These are phyloP conservation scores for Dipodascus geniculatus DNA, from an alignment of 805 yeast species.

Conservation along the genomic window DNA sequence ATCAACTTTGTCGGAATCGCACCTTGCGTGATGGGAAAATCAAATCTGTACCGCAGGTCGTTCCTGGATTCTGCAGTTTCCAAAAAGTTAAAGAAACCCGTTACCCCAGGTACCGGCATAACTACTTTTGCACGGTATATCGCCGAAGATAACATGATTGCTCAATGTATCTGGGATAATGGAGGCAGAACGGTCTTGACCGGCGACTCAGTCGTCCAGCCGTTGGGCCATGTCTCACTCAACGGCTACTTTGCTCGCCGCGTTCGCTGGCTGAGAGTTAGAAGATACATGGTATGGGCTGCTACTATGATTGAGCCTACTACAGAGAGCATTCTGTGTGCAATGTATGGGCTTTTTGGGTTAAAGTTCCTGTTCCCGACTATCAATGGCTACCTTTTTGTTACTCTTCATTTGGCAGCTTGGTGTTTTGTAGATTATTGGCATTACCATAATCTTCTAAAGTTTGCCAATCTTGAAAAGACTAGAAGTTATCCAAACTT, in stretches of 20 bases:
- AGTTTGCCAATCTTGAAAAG: constrained; percentile 19
- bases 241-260: constrained; percentile 55
- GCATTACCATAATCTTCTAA: constrained; percentile 39
- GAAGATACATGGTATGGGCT: constrained; percentile 76
- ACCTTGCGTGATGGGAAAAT: constrained; percentile 87
- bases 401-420: constrained; percentile 39
- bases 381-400: constrained; percentile 13
- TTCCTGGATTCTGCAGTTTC: constrained; percentile 33
- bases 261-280: constrained; percentile 73
- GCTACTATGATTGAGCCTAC: constrained; percentile 83
- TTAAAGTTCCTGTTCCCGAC: constrained; percentile 32
- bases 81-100: constrained; percentile 10
- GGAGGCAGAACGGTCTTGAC: constrained; percentile 66
- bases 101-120: constrained; percentile 32
- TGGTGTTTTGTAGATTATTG: constrained; percentile 60
- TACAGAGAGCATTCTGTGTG: constrained; percentile 64
- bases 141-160: constrained; percentile 91
- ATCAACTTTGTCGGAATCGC: constrained; percentile 65
- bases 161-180: constrained; percentile 65
- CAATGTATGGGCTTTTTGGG: constrained; percentile 53
- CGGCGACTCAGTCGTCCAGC: constrained; percentile 71
- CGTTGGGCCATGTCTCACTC: constrained; percentile 34
- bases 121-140: constrained; percentile 66
- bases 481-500: constrained; percentile 19
- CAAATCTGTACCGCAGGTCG: constrained; percentile 61